Base-by-base conservation (phyloP, 441 rosid genomes). In the Aquilaria agallochum region DNA sequence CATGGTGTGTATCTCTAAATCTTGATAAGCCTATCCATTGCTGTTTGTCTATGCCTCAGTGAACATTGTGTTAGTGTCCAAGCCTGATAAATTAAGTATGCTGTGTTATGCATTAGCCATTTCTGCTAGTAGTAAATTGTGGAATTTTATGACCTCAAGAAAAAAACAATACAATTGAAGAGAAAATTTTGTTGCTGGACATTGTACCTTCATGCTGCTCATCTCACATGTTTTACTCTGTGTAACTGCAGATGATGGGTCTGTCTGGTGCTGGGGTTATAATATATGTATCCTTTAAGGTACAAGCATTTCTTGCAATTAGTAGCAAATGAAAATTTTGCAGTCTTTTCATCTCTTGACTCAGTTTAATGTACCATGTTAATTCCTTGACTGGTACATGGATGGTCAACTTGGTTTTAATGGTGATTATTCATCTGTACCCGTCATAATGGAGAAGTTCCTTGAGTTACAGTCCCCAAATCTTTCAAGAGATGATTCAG, bases 241-340 rank as follows among this genome's bases (percentile, higher is more conserved):
- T 72, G 50, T 68, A 32, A 58, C 81, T 73, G 74, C 94, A 92
- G 97, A 84, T 77, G 96, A 86, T 79, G 97, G 97, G 65, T 88
- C 92, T 0, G 84, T 93, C 62, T 93, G 97, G 97, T 76, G 83
- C 60, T 93, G 96, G 98, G 98, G 98, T 69, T 90, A 86, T 69
- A 90, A 90, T 70, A 63, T 69, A 58, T 90, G 98, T 93, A 90
- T 92, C 98, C 98, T 88, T 72, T 48, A 13, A 63, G 10, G n/a
- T 2, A 52, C 27, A 9, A 42, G 15, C 47, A 11, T 47, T 57
- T 14, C 27, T 20, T 20, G 27, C 27, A 20, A 20, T 20, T 0
- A 56, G 56, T 12, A 46, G 2, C 15, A 63, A 56, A 2, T 12
- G 59, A 58, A 20, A 47, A n/a, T 10, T 10, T 14, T 44, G 32